Evolutionary conservation across 495 filamentous ascomycete genomes (phyloP).

Genomic region (Penicillium simplicissimum): DNA sequence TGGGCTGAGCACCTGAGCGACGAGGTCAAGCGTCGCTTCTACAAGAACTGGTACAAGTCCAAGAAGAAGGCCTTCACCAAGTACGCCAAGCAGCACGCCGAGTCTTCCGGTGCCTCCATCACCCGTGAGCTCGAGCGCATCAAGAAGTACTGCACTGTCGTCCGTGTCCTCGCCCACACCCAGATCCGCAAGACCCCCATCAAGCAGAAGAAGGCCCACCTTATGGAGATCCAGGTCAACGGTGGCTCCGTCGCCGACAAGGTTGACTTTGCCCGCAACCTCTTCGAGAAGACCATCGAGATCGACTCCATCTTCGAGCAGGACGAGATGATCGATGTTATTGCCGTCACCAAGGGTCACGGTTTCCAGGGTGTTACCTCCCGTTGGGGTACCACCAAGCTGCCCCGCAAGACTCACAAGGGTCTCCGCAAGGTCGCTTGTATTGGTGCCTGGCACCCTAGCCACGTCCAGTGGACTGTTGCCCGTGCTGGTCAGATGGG

Average conservation of each 20-base stretch:
- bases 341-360: conserved; percentile 99
- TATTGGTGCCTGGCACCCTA: conserved; percentile 99
- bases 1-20: conserved; percentile 99
- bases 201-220: conserved; percentile 99
- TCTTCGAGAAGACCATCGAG: conserved; percentile 98
- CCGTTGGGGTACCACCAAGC: conserved; percentile 99
- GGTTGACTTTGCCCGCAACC: conserved; percentile 88
- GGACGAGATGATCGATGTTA: conserved; percentile 99
- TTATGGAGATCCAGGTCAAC: conserved; percentile 99
- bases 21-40: conserved; percentile 99
- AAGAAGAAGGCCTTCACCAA: conserved; percentile 99
- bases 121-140: conserved; percentile 98
- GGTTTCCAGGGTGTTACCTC: conserved; percentile 96
- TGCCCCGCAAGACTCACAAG: conserved; percentile 99
- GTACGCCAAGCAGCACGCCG: conserved; percentile 99
- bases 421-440: conserved; percentile 99
- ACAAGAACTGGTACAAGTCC: conserved; percentile 99
- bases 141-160: conserved; percentile 99
- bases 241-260: conserved; percentile 92
- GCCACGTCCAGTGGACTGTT: conserved; percentile 99
- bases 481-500: conserved; percentile 99
- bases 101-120: conserved; percentile 83
- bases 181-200: conserved; percentile 99
- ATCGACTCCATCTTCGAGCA: conserved; percentile 97
- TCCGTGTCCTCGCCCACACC: conserved; percentile 98